Evolutionary conservation across 2,329 filamentous ascomycete genomes (phyloP).

Genomic region (Beauveria medogensis): DNA sequence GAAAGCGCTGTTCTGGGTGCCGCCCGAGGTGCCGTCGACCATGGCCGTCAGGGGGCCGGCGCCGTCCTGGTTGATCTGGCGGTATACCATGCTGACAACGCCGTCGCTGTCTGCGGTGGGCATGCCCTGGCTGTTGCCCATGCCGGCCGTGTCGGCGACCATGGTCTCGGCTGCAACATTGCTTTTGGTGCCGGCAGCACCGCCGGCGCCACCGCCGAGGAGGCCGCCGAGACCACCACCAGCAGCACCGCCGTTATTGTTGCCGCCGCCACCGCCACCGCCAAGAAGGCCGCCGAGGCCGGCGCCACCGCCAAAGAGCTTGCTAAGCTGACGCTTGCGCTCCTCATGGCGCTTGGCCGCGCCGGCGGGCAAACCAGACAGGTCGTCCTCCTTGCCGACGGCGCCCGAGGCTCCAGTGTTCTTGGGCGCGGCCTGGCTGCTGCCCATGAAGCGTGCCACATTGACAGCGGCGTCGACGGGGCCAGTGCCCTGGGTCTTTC

Average conservation of each 20-base stretch:
- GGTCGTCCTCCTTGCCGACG: constrained; percentile 36
- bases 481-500: constrained; percentile 53
- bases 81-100: constrained; percentile 52
- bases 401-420: constrained; percentile 31
- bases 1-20: constrained; percentile 53
- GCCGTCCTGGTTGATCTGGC: constrained; percentile 63
- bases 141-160: constrained; percentile 43
- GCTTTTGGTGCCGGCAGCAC: constrained; percentile 27
- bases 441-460: constrained; percentile 53
- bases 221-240: constrained; percentile 26
- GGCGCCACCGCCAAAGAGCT: constrained; percentile 19
- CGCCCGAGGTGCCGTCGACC: constrained; percentile 56
- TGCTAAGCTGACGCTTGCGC: constrained; percentile 23
- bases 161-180: constrained; percentile 33
- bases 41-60: constrained; percentile 54
- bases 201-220: constrained; percentile 16
- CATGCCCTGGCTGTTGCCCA: constrained; percentile 41
- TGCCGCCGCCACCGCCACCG: background rate
- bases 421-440: constrained; percentile 24
- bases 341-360: constrained; percentile 15
- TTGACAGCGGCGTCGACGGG: constrained; percentile 49
- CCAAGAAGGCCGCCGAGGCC: constrained; percentile 10
- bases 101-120: constrained; percentile 54
- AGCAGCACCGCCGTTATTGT: constrained; percentile 13
- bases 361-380: constrained; percentile 21